Evolutionary conservation across 306 rosid genomes (phyloP).

Genomic region (Dryas octopetala): DNA sequence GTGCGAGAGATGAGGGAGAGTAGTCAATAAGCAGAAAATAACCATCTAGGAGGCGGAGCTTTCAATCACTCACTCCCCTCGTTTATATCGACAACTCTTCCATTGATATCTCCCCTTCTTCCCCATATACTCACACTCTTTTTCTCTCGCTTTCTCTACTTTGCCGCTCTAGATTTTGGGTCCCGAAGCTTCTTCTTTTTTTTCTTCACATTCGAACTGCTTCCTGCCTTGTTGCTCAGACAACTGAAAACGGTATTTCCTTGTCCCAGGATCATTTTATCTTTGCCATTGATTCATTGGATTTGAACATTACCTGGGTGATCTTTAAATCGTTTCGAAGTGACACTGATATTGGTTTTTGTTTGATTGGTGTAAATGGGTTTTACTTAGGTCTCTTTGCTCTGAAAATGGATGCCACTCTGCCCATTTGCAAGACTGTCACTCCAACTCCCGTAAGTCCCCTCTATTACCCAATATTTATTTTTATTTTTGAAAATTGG

Average conservation of each 20-base stretch:
- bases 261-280: background rate
- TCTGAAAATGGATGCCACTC: conserved; percentile 57
- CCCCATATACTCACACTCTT: background rate
- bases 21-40: no score
- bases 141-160: background rate
- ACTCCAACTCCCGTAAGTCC: conserved; percentile 52
- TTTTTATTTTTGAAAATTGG: background rate
- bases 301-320: no score
- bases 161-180: background rate
- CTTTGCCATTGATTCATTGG: background rate
- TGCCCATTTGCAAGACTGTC: conserved; percentile 66
- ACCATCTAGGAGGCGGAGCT: conserved; percentile 41
- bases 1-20: no score
- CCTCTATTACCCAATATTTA: background rate
- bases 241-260: background rate
- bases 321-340: background rate
- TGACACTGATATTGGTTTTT: background rate
- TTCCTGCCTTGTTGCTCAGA: background rate
- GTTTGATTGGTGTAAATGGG: background rate
- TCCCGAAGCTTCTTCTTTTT: background rate
- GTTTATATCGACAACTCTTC: conserved; percentile 42
- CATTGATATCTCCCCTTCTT: conserved; percentile 5
- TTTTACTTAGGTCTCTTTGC: conserved; percentile 11
- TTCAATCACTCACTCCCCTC: conserved; percentile 35
- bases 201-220: background rate